A percentile compares a stretch with the other conserved stretches of the same genome.
Conservation (phyloP, 768 basidiomycete genomes). For the Calocybe gangraenosa region DNA sequence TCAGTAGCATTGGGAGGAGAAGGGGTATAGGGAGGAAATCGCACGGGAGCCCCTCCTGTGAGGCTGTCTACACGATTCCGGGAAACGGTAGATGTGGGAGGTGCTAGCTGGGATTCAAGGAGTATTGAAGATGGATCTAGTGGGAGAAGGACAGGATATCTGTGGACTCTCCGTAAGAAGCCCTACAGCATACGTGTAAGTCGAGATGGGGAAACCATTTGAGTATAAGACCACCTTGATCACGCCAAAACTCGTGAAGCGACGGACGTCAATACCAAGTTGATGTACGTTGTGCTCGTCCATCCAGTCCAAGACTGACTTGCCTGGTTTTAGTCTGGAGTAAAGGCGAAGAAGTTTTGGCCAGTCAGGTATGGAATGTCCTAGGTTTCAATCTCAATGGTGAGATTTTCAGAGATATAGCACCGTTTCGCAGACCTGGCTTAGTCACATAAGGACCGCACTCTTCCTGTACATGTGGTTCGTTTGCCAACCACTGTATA, state of each 20-base stretch:
- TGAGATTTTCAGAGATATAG: not conserved
- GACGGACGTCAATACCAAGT: constrained; percentile 81
- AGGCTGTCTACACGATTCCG: constrained; percentile 38
- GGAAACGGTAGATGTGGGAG: constrained; percentile 19
- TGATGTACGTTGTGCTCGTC: constrained; percentile 64
- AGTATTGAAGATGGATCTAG: constrained; percentile 27
- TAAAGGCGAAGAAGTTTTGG: constrained; percentile 84
- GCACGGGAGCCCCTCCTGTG: constrained; percentile 23
- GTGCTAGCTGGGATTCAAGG: constrained; percentile 15
- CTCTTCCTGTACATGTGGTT: constrained; percentile 80
- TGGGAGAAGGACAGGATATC: constrained; percentile 78
- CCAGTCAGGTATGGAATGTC: constrained; percentile 73
- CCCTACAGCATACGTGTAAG: constrained; percentile 43
- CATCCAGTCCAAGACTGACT: constrained; percentile 87
- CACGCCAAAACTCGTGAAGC: constrained; percentile 96
- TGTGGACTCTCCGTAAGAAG: constrained; percentile 87
- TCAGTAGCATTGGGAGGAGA: constrained; percentile 18
- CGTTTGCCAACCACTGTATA: constrained; percentile 84
- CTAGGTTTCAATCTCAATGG: constrained; percentile 25
- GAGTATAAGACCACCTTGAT: constrained; percentile 69
- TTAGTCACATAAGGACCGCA: constrained; percentile 91
- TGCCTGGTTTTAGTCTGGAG: constrained; percentile 78
- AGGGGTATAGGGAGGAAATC: constrained; percentile 23
- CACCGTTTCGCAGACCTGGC: constrained; percentile 41
- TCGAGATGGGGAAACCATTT: not conserved